Evolutionary conservation across 2,329 filamentous ascomycete genomes (phyloP).

Genomic region (Botrytis fabae): DNA sequence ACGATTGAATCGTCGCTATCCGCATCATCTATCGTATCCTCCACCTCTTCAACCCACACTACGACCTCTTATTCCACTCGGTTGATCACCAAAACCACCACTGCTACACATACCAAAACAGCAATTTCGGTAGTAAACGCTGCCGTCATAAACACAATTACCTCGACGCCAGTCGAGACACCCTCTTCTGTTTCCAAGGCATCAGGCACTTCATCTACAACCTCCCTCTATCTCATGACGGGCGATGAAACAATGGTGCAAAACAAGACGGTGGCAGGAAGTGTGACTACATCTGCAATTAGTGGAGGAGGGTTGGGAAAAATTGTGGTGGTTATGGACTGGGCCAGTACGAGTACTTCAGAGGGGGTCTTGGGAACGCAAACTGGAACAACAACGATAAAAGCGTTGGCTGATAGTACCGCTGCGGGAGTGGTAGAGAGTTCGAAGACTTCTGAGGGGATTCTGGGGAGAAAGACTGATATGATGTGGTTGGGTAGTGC

Average conservation of each 20-base stretch:
- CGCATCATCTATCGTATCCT: background rate
- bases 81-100: background rate
- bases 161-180: background rate
- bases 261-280: background rate
- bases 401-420: background rate
- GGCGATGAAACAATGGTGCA: background rate
- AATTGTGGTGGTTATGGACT: conserved; percentile 19
- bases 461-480: too few relatives aligned
- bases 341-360: background rate
- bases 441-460: background rate
- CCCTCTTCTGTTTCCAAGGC: background rate
- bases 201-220: background rate
- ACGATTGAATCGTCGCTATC: background rate
- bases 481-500: background rate
- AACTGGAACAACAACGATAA: background rate
- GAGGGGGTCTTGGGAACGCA: background rate
- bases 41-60: background rate
- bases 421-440: background rate
- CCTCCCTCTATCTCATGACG: background rate
- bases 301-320: background rate
- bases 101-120: background rate
- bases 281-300: background rate
- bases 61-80: background rate
- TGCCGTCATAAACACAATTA: background rate
- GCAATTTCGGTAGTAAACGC: background rate